These are phyloP conservation scores for Saccharomyces hybrid DNA, from an alignment of 1,139 yeast genomes.

Conservation along the genomic window DNA sequence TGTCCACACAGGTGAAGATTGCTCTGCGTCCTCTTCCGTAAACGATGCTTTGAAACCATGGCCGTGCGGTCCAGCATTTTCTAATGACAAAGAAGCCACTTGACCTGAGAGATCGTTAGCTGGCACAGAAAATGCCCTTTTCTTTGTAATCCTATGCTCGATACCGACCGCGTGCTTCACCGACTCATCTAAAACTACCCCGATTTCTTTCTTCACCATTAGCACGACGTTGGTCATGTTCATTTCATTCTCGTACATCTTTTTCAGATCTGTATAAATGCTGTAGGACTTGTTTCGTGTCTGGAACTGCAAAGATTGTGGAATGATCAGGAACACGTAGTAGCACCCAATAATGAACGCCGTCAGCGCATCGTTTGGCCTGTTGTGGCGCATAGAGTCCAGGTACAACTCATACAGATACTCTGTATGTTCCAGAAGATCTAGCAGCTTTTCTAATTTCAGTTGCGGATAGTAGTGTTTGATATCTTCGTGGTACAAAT, in stretches of 20 bases:
- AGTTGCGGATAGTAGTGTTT: slow-evolving; percentile 25
- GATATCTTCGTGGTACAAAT: slow-evolving; percentile 29
- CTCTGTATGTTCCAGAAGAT: slow-evolving; percentile 30
- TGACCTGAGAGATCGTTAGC: slow-evolving; percentile 5
- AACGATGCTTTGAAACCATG: not conserved
- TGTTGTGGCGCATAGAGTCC: slow-evolving; percentile 12
- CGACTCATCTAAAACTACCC: slow-evolving; percentile 22
- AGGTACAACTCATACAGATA: slow-evolving; percentile 27
- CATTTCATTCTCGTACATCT: slow-evolving; percentile 31
- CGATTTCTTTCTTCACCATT: slow-evolving; percentile 31
- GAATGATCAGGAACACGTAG: slow-evolving; percentile 34
- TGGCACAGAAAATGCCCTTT: slow-evolving; percentile 29
- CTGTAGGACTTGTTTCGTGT: slow-evolving; percentile 35
- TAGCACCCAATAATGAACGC: slow-evolving; percentile 34
- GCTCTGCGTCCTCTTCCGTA: slow-evolving; percentile 11
- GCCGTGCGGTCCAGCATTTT: too few species aligned
- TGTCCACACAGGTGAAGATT: slow-evolving; percentile 31
- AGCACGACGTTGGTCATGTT: slow-evolving; percentile 34
- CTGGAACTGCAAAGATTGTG: slow-evolving; percentile 35
- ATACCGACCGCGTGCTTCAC: slow-evolving; percentile 6
- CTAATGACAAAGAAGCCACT: slow-evolving; percentile 1
- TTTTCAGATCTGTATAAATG: slow-evolving; percentile 32
- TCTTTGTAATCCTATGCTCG: slow-evolving; percentile 10
- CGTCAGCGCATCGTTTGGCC: slow-evolving; percentile 24
- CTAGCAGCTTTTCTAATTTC: slow-evolving; percentile 29